phyloP scores from a whole-genome alignment of 1,139 yeast genomes.

The Saccharomyces pastorianus region DNA sequence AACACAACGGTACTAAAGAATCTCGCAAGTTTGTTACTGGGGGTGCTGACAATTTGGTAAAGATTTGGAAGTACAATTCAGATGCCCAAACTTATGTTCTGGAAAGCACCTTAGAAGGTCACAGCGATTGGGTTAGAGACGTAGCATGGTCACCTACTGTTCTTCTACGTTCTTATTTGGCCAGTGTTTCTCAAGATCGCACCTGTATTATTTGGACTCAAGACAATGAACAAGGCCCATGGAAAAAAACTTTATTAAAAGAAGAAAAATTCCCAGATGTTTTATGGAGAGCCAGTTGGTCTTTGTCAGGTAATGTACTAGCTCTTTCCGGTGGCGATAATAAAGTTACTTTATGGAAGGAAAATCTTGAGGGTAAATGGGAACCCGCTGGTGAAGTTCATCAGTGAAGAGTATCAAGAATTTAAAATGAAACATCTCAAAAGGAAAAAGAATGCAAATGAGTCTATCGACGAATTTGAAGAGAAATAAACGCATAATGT shows the following conservation, averaged over 20 bases:
- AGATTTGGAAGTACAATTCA: conserved; percentile 74
- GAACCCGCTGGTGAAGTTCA: conserved; percentile 58
- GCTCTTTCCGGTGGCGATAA: conserved; percentile 97
- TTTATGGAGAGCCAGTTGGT: conserved; percentile 98
- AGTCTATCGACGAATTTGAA: neutral
- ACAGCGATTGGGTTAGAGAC: conserved; percentile 96
- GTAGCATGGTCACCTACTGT: conserved; percentile 97
- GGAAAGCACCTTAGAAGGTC: conserved; percentile 80
- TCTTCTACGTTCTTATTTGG: conserved; percentile 78
- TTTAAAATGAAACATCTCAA: neutral
- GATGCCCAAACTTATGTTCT: conserved; percentile 51
- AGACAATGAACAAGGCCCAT: conserved; percentile 54
- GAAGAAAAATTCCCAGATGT: conserved; percentile 89
- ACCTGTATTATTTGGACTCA: conserved; percentile 92
- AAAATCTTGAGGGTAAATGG: conserved; percentile 89
- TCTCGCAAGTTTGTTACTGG: conserved; percentile 76
- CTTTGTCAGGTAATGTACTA: conserved; percentile 85
- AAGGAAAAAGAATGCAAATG: neutral
- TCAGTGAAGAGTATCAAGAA: neutral
- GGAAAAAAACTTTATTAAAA: conserved; percentile 74
- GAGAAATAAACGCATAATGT: neutral
- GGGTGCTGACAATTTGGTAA: conserved; percentile 90
- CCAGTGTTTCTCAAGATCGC: conserved; percentile 97
- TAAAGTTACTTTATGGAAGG: conserved; percentile 94
- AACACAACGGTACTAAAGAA: conserved; percentile 32